Evolutionary conservation across 108 stramenopile genomes (phyloP).

Genomic region (Poteriospumella lacustris): DNA sequence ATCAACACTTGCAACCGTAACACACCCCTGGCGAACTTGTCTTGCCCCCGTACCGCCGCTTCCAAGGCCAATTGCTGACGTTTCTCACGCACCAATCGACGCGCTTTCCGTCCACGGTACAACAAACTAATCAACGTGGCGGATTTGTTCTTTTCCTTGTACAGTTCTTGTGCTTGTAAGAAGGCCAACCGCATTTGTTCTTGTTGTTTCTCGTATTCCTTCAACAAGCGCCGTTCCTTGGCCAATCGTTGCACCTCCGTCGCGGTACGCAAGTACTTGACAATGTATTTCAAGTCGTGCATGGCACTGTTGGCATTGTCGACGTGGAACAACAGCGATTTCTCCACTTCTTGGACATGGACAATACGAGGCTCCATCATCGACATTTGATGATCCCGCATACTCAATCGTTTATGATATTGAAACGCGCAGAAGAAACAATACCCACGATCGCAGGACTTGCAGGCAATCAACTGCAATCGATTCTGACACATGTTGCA

Average conservation of each 20-base stretch:
- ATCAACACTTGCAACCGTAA: background rate
- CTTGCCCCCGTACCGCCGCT: background rate
- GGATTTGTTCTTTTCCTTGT: background rate
- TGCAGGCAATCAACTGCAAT: constrained; percentile 11
- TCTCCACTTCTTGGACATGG: background rate
- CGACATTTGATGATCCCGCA: background rate
- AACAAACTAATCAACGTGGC: background rate
- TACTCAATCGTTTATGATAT: background rate
- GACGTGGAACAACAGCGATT: background rate
- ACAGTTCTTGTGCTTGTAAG: background rate
- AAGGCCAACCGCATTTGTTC: background rate
- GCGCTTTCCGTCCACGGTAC: background rate
- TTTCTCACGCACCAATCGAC: constrained; percentile 4
- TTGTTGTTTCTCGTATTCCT: background rate
- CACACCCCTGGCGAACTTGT: background rate
- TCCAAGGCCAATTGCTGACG: background rate
- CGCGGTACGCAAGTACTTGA: background rate
- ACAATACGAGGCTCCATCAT: background rate
- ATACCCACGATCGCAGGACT: background rate
- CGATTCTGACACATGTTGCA: background rate
- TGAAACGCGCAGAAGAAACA: constrained; percentile 16
- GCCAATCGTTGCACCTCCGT: constrained; percentile 6
- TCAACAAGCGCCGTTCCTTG: background rate
- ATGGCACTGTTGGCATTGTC: background rate
- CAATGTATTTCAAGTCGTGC: background rate